Percentiles rank a stretch among this genome's conserved stretches.
Evolutionary conservation across 352 stramenopile genomes (phyloP).

Genomic region (Labyrinthula sp.): DNA sequence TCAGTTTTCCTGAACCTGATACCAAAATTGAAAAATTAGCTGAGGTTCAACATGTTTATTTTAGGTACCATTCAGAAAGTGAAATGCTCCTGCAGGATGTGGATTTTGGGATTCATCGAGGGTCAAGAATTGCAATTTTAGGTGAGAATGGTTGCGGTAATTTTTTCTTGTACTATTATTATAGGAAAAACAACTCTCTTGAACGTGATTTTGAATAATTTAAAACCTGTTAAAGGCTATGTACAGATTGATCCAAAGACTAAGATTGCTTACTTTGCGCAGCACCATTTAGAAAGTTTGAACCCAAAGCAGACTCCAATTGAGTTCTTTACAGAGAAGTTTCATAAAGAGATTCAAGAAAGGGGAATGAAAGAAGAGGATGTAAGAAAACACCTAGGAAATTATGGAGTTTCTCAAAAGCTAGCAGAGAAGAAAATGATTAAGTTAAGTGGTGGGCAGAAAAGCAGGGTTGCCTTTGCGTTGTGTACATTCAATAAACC

Average conservation of each 20-base stretch:
- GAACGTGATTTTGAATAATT: constrained; percentile 79
- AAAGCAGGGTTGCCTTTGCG: constrained; percentile 94
- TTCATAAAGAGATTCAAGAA: constrained; percentile 1
- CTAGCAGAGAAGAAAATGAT: constrained; percentile 88
- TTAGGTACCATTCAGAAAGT: constrained; percentile 82
- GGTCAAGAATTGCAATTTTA: constrained; percentile 85
- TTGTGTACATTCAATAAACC: constrained; percentile 83
- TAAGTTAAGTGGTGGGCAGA: constrained; percentile 91
- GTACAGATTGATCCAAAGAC: constrained; percentile 83
- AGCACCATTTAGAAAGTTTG: constrained; percentile 69
- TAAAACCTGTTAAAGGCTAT: constrained; percentile 72
- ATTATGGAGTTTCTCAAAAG: constrained; percentile 94
- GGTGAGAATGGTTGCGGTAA: constrained; percentile 72
- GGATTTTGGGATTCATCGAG: constrained; percentile 96
- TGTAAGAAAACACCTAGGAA: constrained; percentile 78
- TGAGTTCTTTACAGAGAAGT: constrained; percentile 71
- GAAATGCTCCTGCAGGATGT: constrained; percentile 78
- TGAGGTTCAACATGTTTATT: constrained; percentile 81
- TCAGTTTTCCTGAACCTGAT: constrained; percentile 88
- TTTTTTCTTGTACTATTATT: too few species aligned
- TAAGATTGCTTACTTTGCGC: constrained; percentile 93
- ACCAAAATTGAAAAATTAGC: constrained; percentile 68
- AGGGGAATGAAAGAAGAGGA: constrained; percentile 46
- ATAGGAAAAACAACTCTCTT: constrained; percentile 86
- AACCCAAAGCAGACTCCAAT: constrained; percentile 91